Evolutionary conservation across 495 filamentous ascomycete species (phyloP), one percentile per base, ranked within the genome.

Genomic region (Penicillium chermesinum): DNA sequence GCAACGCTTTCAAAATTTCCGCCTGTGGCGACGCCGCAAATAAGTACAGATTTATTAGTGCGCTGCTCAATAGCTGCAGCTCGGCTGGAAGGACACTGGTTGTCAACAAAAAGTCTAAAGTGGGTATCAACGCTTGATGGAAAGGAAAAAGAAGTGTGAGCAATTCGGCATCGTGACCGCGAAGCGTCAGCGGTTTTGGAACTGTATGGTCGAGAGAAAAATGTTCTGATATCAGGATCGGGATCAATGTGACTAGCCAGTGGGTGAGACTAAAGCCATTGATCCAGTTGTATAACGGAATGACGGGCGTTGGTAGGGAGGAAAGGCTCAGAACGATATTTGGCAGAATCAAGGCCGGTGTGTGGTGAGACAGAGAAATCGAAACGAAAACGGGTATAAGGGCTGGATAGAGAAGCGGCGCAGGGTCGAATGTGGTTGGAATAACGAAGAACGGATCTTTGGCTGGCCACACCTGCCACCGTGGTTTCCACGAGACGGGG

Each of bases 71-170:
- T 13, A 97, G 74, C 53, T 96, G 89, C 41, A 96, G 67, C 59
- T 98, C 93, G 2, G 94, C 85, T 3, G 83, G 76, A 33, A 95
- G 76, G 37, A 96, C 71, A 62, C 89, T 95, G 20, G 89, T 94
- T 6, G 87, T 88, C 18, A 90, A 89, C 53, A 96, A 74, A 61
- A 86, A 83, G 52, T 83, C 79, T 54, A 96, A 62, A 46, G 84
- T 79, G 32, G 73, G 70, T 54, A 86, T 85, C 46, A 96, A 78
- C 36, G 83, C 82, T 63, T 89, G 86, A 63, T 98, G 90, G 46
- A 98, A 72, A 47, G 94, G 88, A 61, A 87, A 93, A 57, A 96
- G 71, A 56, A 89, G 67, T 32, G 78, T 71, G 34, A 90, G 67
- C 18, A 69, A 70, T 63, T 95, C 88, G 20, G 71, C 61, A 39